phyloP scores from a whole-genome alignment of 306 rosid genomes.

The Hylodesmum podocarpum region DNA sequence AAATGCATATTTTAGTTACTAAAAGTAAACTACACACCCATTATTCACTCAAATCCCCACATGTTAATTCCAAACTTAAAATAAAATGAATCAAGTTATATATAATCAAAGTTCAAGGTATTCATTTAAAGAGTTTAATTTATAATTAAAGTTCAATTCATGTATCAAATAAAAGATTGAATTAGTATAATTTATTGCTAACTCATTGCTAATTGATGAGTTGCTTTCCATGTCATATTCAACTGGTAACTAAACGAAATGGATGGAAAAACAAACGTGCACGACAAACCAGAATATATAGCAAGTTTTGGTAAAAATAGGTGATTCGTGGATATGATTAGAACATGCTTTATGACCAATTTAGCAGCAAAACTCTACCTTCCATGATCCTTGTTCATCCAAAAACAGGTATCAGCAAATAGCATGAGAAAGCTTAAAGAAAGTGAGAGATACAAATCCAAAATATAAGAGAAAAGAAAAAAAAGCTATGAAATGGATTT shows the following conservation, averaged over 20 bases:
- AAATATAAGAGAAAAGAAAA: not conserved
- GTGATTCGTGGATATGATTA: not conserved
- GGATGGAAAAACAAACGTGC: not conserved
- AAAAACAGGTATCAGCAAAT: not conserved
- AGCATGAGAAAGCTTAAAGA: not conserved
- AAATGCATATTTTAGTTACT: too few relatives aligned
- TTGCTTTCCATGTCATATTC: too few relatives aligned
- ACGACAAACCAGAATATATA: not conserved
- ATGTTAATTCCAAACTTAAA: too few relatives aligned
- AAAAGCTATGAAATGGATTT: slow-evolving; percentile 33
- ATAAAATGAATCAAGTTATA: too few relatives aligned
- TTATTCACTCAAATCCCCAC: too few relatives aligned
- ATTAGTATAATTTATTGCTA: too few relatives aligned
- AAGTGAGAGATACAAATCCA: not conserved
- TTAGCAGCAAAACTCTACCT: slow-evolving; percentile 48
- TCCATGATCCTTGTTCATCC: slow-evolving; percentile 29
- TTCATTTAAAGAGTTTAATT: too few relatives aligned
- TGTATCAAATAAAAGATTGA: too few relatives aligned
- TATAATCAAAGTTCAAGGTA: too few relatives aligned
- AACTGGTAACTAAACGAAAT: not conserved
- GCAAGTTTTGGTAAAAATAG: not conserved
- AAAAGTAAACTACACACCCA: too few relatives aligned
- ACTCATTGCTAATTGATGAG: not conserved
- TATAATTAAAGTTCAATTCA: too few relatives aligned
- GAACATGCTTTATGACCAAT: slow-evolving; percentile 46